Base-by-base conservation (phyloP, 352 stramenopile genomes). In the Globisporangium iwayamae region DNA sequence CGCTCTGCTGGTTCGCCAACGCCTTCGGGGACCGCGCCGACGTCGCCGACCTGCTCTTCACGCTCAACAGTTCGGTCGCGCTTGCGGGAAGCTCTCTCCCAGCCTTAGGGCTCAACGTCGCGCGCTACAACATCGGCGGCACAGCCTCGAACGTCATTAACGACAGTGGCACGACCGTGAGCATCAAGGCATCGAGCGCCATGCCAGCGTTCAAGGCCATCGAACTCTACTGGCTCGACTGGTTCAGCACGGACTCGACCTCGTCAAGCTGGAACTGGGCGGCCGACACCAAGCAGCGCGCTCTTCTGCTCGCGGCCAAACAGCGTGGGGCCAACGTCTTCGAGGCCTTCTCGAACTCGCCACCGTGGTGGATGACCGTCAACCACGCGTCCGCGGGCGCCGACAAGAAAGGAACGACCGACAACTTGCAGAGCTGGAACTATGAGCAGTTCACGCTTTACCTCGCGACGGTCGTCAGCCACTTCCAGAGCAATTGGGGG, bases 1-100 rank as follows among this genome's bases (percentile, higher is more conserved):
- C 79, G 52, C 75, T 89, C 45, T 79, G 69, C 60, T 89, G 77
- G 79, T 89, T 78, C 72, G 75, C 79, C 22, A 89, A 89, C 53
- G 77, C 72, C 25, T 85, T 89, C 45, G 79, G 75, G 32, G 62
- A 79, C n/a, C 79, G 78, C 38, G 65, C 74, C 8, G 77, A 89
- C 25, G 57, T 89, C 32, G 79, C 77, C 22, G 79, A 89, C 46
- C 56, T 75, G 43, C 59, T 89, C 14, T 89, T 85, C 69, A 83
- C 79, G 16, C 67, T 65, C 32, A 79, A 81, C 20, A 63, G 66
- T 9, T 66, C 68, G 2, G 75, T 89, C 14, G 22, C 41, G 0
- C 69, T 87, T 41, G 46, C 63, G 1, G 57, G 66, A n/a, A 60
- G 56, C 30, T 30, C 60, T 8, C 38, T 89, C 4, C 80, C 80